Evolutionary conservation across 2,329 filamentous ascomycete species (phyloP).

Genomic region (Sarocladiaceae sp.): DNA sequence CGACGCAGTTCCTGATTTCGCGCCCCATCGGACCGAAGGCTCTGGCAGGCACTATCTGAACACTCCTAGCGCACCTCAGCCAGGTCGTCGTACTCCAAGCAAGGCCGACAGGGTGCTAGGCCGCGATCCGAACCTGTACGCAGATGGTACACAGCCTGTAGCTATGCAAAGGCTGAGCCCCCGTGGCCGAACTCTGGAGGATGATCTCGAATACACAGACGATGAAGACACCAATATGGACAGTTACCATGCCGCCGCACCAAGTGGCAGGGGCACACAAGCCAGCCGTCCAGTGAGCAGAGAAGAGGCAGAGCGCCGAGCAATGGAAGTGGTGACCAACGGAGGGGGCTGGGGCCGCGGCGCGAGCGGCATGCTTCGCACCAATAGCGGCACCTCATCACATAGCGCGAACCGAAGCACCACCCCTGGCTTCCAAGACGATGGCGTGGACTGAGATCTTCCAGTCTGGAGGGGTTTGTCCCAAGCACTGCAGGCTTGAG

Average conservation of each 20-base stretch:
- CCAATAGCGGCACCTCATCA: conserved; percentile 22
- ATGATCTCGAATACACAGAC: conserved; percentile 37
- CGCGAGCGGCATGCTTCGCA: conserved; percentile 38
- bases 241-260: conserved; percentile 22
- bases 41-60: conserved; percentile 22
- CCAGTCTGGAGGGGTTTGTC: no score
- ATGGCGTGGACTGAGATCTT: conserved; percentile 28
- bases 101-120: conserved; percentile 57
- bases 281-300: conserved; percentile 21
- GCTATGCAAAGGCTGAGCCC: conserved; percentile 44
- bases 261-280: conserved; percentile 20
- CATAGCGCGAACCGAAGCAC: conserved; percentile 13
- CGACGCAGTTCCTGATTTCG: conserved; percentile 13
- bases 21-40: conserved; percentile 13
- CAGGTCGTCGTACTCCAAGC: conserved; percentile 37
- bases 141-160: conserved; percentile 40
- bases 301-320: conserved; percentile 39
- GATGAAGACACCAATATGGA: conserved; percentile 27
- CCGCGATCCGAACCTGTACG: conserved; percentile 52
- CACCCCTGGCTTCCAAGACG: conserved; percentile 15
- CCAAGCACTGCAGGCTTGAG: no score
- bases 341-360: conserved; percentile 34
- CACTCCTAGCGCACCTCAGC: conserved; percentile 9
- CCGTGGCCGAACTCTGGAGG: conserved; percentile 38
- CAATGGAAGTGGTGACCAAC: conserved; percentile 39